Conservation (phyloP, 2,329 filamentous ascomycete genomes). For the Diaporthe sp. region DNA sequence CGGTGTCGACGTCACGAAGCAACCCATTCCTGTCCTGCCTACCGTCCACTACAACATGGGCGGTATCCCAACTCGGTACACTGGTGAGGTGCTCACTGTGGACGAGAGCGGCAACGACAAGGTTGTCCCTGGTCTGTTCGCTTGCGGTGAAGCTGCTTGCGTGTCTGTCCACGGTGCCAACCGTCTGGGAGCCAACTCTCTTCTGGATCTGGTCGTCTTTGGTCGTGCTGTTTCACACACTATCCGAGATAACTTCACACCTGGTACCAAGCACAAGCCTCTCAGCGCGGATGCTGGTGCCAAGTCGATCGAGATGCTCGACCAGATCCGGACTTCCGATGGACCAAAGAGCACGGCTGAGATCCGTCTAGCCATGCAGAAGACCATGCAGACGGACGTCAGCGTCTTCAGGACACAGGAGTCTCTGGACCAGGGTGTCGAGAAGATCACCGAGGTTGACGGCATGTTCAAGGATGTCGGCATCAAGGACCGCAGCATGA, state of each 20-base stretch:
- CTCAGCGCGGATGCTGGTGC: slow-evolving; percentile 88
- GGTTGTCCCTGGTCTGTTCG: slow-evolving; percentile 94
- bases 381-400: slow-evolving; percentile 98
- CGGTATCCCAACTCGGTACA: slow-evolving; percentile 98
- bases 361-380: slow-evolving; percentile 93
- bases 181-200: slow-evolving; percentile 96
- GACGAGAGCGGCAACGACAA: slow-evolving; percentile 90
- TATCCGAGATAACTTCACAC: slow-evolving; percentile 93
- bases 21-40: slow-evolving; percentile 95
- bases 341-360: slow-evolving; percentile 91
- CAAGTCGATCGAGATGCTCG: slow-evolving; percentile 86
- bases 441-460: slow-evolving; percentile 89
- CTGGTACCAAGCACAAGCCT: slow-evolving; percentile 83
- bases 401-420: slow-evolving; percentile 97
- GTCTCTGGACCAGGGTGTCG: slow-evolving; percentile 92
- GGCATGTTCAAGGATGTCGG: slow-evolving; percentile 83
- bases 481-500: slow-evolving; percentile 99
- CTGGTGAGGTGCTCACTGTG: slow-evolving; percentile 92
- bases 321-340: slow-evolving; percentile 85
- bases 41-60: slow-evolving; percentile 99
- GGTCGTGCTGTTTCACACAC: slow-evolving; percentile 97
- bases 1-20: slow-evolving; percentile 96
- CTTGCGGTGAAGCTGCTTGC: slow-evolving; percentile 96
- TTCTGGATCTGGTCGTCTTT: slow-evolving; percentile 97
- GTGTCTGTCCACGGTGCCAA: slow-evolving; percentile 99